Conservation (phyloP, 495 filamentous ascomycete genomes). For the Penicillium taxi region DNA sequence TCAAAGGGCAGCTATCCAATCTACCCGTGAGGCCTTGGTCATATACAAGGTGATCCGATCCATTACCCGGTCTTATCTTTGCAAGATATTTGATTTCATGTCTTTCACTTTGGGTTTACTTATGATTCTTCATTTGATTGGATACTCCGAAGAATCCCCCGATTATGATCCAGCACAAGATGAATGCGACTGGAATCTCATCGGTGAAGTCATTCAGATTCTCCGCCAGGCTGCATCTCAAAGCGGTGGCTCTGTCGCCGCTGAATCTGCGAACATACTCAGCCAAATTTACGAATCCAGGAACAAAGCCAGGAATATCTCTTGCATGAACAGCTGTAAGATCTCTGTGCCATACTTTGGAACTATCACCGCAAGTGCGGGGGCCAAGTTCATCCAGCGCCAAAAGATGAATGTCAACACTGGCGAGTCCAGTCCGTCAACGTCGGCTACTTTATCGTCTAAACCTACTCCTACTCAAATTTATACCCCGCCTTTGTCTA, state of each 20-base stretch:
- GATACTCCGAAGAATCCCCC: constrained; percentile 25
- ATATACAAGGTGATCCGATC: constrained; percentile 38
- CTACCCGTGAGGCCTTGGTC: constrained; percentile 38
- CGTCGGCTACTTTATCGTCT: background rate
- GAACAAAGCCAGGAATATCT: constrained; percentile 2
- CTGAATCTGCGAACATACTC: constrained; percentile 38
- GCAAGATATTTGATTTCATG: constrained; percentile 49
- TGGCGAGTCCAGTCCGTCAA: background rate
- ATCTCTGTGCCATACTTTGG: constrained; percentile 42
- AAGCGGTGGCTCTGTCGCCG: constrained; percentile 41
- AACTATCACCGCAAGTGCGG: constrained; percentile 28
- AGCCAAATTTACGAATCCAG: constrained; percentile 22
- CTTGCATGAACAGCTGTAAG: constrained; percentile 14
- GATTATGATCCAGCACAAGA: constrained; percentile 27
- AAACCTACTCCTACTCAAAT: constrained; percentile 9
- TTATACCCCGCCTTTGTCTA: constrained; percentile 24
- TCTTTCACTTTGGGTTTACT: constrained; percentile 46
- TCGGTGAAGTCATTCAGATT: constrained; percentile 34
- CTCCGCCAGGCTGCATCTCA: constrained; percentile 32
- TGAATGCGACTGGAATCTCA: constrained; percentile 36
- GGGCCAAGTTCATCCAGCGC: constrained; percentile 18
- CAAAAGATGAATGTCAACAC: constrained; percentile 1
- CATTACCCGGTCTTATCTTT: constrained; percentile 31
- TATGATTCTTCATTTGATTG: constrained; percentile 40
- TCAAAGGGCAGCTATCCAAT: constrained; percentile 36